Evolutionary conservation across 225 moss, liverwort and hornwort genomes (phyloP).

Genomic region (Marchantia paleacea): DNA sequence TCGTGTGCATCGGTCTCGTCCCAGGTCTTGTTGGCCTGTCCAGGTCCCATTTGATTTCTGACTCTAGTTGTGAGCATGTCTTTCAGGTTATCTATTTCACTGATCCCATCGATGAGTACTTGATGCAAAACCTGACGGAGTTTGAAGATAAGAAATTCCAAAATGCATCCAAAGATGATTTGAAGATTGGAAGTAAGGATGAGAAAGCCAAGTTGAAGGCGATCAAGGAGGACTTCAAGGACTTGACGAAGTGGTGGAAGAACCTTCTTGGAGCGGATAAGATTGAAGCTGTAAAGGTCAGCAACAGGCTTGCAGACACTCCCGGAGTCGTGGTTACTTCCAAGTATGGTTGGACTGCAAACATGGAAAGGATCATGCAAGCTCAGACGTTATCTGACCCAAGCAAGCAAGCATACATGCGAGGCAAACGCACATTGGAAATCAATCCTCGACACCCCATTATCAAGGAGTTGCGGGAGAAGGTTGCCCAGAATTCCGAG

Average conservation of each 20-base stretch:
- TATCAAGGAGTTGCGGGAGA: constrained; percentile 60
- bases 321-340: constrained; percentile 85
- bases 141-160: constrained; percentile 86
- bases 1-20: too few species aligned
- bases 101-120: constrained; percentile 83
- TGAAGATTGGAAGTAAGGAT: constrained; percentile 67
- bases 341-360: constrained; percentile 81
- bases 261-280: constrained; percentile 46
- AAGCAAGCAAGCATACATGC: constrained; percentile 72
- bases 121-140: constrained; percentile 72
- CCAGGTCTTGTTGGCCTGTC: too few species aligned
- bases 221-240: constrained; percentile 59
- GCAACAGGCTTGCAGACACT: constrained; percentile 63
- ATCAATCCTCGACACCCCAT: constrained; percentile 80
- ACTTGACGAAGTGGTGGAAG: constrained; percentile 87
- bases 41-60: neutral
- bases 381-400: constrained; percentile 74
- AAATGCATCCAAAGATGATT: constrained; percentile 81
- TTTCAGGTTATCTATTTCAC: constrained; percentile 70
- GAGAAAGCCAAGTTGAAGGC: constrained; percentile 62
- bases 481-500: constrained; percentile 54
- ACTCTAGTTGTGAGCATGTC: neutral
- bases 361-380: constrained; percentile 85
- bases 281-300: constrained; percentile 66
- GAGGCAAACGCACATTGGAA: constrained; percentile 66